phyloP scores from a whole-genome alignment of 495 filamentous ascomycete species.

The Poronia punctata region DNA sequence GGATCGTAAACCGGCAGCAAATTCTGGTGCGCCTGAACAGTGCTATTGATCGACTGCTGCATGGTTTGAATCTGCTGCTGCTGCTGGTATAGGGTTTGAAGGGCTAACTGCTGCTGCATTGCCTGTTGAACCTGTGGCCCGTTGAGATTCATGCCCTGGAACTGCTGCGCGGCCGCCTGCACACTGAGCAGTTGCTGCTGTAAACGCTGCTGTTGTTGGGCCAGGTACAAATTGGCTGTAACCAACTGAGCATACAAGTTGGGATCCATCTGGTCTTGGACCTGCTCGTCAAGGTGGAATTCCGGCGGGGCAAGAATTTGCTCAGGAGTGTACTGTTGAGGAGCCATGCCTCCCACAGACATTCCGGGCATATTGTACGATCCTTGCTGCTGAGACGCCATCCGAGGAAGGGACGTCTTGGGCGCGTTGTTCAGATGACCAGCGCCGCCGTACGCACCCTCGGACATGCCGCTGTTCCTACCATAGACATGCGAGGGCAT shows the following conservation, averaged over 20 bases:
- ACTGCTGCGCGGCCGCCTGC: conserved; percentile 63
- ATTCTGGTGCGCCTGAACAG: conserved; percentile 38
- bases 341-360: conserved; percentile 23
- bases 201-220: conserved; percentile 81
- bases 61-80: conserved; percentile 69
- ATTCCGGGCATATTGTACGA: conserved; percentile 19
- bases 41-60: conserved; percentile 56
- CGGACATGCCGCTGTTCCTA: conserved; percentile 41
- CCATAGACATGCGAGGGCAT: conserved; percentile 43
- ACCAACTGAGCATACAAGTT: conserved; percentile 75
- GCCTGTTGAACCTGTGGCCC: conserved; percentile 36
- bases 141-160: conserved; percentile 62
- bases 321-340: conserved; percentile 53
- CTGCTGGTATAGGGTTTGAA: conserved; percentile 43
- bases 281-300: conserved; percentile 60
- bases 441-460: conserved; percentile 41
- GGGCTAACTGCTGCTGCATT: conserved; percentile 34
- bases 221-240: conserved; percentile 76
- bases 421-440: conserved; percentile 38
- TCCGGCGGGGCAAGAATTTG: conserved; percentile 82
- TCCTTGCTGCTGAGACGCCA: conserved; percentile 31
- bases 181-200: conserved; percentile 52
- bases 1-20: conserved; percentile 79
- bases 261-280: conserved; percentile 67
- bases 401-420: conserved; percentile 46